A percentile compares a stretch with the other conserved stretches of the same genome.
Evolutionary conservation across 805 yeast genomes (phyloP).

Genomic region (Debaryomyces prosopidis): DNA sequence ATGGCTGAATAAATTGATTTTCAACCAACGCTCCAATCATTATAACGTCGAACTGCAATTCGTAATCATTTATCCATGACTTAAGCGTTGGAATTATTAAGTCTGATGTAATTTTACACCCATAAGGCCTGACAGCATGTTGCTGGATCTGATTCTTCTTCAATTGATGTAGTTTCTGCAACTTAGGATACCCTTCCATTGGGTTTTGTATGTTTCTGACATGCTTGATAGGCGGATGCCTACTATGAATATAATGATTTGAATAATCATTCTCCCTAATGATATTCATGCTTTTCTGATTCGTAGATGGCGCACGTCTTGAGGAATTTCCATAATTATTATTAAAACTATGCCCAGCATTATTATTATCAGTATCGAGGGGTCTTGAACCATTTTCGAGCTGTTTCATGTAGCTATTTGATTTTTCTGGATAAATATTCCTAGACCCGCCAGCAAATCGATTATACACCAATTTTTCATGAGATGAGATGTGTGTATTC

Average conservation of each 20-base stretch:
- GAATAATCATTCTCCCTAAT: constrained; percentile 68
- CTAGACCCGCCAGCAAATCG: constrained; percentile 1
- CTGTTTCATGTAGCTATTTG: not conserved
- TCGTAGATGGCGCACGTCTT: not conserved
- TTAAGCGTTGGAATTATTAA: constrained; percentile 58
- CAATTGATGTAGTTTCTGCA: constrained; percentile 64
- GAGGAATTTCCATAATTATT: not conserved
- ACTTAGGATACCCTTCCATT: constrained; percentile 83
- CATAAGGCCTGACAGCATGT: constrained; percentile 64
- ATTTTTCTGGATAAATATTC: constrained; percentile 1
- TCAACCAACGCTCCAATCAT: constrained; percentile 88
- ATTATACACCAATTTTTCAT: constrained; percentile 1
- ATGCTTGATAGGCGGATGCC: constrained; percentile 58
- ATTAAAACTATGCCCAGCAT: not conserved
- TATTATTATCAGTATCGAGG: not conserved
- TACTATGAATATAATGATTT: constrained; percentile 64
- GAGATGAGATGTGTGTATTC: not conserved
- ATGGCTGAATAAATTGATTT: constrained; percentile 64
- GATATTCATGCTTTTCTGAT: not conserved
- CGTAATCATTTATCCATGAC: constrained; percentile 59
- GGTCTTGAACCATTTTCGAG: not conserved
- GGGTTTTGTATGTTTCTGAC: constrained; percentile 68
- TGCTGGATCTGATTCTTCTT: constrained; percentile 58
- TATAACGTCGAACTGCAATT: constrained; percentile 78
- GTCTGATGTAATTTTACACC: constrained; percentile 54